Evolutionary conservation across 1,139 yeast genomes (phyloP).

Genomic region (Scheffersomyces parashehatae): DNA sequence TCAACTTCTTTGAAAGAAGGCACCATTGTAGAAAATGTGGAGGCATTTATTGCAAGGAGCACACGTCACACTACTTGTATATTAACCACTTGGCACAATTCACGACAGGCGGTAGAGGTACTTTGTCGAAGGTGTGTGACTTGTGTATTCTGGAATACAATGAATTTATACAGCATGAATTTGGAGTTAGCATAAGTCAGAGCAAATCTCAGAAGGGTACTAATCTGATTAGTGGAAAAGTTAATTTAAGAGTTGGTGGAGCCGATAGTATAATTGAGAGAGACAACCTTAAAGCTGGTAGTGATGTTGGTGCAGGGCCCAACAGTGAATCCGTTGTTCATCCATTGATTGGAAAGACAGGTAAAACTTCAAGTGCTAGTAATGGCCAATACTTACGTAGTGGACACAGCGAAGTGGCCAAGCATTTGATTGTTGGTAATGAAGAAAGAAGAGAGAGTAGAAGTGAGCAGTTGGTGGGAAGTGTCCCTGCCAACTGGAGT

Average conservation of each 20-base stretch:
- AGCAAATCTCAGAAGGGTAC: not conserved
- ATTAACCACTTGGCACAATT: slow-evolving; percentile 72
- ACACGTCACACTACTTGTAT: slow-evolving; percentile 53
- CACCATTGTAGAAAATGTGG: slow-evolving; percentile 97
- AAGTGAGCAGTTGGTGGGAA: slow-evolving; percentile 43
- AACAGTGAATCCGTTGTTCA: not conserved
- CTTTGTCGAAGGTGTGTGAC: slow-evolving; percentile 77
- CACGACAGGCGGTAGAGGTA: slow-evolving; percentile 74
- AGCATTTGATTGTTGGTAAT: not conserved
- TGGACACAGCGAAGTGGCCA: not conserved
- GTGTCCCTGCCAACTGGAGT: slow-evolving; percentile 77
- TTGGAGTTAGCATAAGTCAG: slow-evolving; percentile 27
- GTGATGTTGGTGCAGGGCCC: not conserved
- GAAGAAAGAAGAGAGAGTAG: slow-evolving; percentile 8
- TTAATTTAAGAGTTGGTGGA: not conserved
- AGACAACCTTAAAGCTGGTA: no score
- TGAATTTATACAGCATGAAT: slow-evolving; percentile 43
- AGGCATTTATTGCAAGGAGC: slow-evolving; percentile 80
- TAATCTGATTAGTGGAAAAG: slow-evolving; percentile 8
- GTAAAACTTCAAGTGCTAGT: not conserved
- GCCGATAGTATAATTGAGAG: not conserved
- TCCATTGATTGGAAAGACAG: not conserved
- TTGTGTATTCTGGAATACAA: slow-evolving; percentile 72
- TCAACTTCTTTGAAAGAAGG: slow-evolving; percentile 79
- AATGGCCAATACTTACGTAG: not conserved